Evolutionary conservation across 2,329 filamentous ascomycete genomes (phyloP).

Genomic region (Zasmidium cellare): DNA sequence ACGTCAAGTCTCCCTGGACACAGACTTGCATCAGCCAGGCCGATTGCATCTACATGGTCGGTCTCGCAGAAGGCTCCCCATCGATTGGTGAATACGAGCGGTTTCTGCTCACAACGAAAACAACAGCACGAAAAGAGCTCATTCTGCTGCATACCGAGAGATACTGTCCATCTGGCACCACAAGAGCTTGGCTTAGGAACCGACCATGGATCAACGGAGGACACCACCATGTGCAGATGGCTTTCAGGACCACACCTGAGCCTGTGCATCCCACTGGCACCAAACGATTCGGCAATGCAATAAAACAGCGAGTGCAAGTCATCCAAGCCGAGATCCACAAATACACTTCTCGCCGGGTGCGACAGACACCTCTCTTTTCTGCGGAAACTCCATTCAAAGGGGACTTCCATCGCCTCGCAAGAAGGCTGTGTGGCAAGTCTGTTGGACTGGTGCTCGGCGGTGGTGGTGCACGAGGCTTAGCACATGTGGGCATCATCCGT

Average conservation of each 20-base stretch:
- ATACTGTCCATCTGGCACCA: conserved; percentile 81
- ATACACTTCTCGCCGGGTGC: conserved; percentile 90
- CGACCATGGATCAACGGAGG: conserved; percentile 97
- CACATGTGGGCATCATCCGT: conserved; percentile 90
- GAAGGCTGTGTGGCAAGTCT: conserved; percentile 88
- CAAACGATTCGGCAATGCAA: conserved; percentile 76
- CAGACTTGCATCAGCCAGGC: conserved; percentile 97
- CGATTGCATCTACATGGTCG: conserved; percentile 91
- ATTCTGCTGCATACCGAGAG: conserved; percentile 87
- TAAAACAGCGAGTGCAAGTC: conserved; percentile 92
- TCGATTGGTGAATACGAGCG: conserved; percentile 94
- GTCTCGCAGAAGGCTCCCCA: conserved; percentile 84
- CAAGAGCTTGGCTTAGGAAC: conserved; percentile 81
- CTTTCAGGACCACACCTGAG: conserved; percentile 73
- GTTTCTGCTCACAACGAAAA: conserved; percentile 95
- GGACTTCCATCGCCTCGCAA: conserved; percentile 90
- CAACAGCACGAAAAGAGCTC: conserved; percentile 88
- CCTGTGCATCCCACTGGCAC: conserved; percentile 72
- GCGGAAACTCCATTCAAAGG: conserved; percentile 92
- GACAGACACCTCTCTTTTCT: conserved; percentile 84
- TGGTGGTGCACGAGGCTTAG: conserved; percentile 86
- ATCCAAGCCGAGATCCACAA: conserved; percentile 97
- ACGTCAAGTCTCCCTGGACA: conserved; percentile 96
- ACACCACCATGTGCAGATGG: conserved; percentile 97
- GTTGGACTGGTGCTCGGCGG: conserved; percentile 92